These are phyloP conservation scores for Diaporthe citriasiana DNA, from an alignment of 2,329 filamentous ascomycete species.

Conservation along the genomic window DNA sequence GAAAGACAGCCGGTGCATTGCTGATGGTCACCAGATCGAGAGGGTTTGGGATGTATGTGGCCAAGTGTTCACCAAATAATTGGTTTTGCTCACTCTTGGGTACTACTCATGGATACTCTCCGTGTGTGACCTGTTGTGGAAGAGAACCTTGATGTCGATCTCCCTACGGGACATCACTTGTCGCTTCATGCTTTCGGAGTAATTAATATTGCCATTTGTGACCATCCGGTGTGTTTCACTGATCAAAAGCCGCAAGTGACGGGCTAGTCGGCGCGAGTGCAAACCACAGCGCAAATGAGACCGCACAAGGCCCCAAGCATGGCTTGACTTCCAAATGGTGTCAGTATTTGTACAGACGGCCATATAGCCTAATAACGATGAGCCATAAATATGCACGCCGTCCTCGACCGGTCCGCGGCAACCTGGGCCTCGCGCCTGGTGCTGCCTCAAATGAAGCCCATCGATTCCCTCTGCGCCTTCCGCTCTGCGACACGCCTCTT, in stretches of 20 bases:
- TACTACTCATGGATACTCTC: neutral
- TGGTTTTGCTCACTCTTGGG: neutral
- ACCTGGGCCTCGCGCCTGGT: neutral
- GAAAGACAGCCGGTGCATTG: neutral
- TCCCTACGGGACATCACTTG: neutral
- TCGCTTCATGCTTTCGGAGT: neutral
- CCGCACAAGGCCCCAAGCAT: neutral
- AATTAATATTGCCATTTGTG: neutral
- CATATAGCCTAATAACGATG: neutral
- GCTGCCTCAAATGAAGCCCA: slow-evolving; percentile 34
- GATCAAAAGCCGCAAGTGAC: neutral
- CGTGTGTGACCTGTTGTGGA: neutral
- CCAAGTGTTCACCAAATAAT: neutral
- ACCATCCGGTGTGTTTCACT: neutral
- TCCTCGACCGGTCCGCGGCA: neutral
- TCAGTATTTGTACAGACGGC: slow-evolving; percentile 13
- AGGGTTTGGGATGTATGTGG: neutral
- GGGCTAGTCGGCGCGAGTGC: neutral
- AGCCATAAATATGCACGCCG: neutral
- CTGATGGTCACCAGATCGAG: neutral
- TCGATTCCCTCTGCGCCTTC: slow-evolving; percentile 69
- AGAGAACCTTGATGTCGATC: neutral
- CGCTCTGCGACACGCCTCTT: slow-evolving; percentile 87
- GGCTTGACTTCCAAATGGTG: neutral
- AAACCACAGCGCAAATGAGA: neutral